These are phyloP conservation scores for Anisodus acutangulus DNA, from an alignment of 257 asterid species.

Conservation along the genomic window DNA sequence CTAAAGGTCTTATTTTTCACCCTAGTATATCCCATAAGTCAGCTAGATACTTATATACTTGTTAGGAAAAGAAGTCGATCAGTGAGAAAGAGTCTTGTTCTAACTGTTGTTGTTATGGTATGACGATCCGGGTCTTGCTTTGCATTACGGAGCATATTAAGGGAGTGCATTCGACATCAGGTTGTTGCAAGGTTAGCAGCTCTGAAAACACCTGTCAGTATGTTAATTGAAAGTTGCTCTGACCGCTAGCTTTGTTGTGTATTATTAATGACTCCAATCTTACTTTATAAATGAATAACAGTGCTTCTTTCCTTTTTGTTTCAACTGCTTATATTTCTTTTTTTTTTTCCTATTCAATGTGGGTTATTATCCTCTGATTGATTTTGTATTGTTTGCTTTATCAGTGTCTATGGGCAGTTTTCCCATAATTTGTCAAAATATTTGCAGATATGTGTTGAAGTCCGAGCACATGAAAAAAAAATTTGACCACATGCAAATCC, in stretches of 20 bases:
- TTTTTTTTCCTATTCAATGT: constrained; percentile 6
- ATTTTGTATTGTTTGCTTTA: constrained; percentile 22
- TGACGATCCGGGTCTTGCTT: constrained; percentile 69
- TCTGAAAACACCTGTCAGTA: neutral
- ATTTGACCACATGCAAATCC: constrained; percentile 78
- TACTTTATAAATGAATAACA: neutral
- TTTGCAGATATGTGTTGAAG: constrained; percentile 66
- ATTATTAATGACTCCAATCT: neutral
- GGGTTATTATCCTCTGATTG: neutral
- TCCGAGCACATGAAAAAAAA: constrained; percentile 69
- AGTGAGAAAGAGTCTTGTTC: neutral
- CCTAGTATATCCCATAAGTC: neutral
- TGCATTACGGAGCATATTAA: constrained; percentile 88
- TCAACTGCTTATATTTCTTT: neutral
- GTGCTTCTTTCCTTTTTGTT: constrained; percentile 3
- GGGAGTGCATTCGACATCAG: constrained; percentile 93
- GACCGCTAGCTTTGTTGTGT: neutral
- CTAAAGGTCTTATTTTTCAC: neutral
- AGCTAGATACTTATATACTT: neutral
- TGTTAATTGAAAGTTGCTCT: neutral
- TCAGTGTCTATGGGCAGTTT: constrained; percentile 10
- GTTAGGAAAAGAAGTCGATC: neutral
- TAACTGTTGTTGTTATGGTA: constrained; percentile 46
- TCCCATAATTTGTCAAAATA: constrained; percentile 20
- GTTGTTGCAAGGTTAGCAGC: constrained; percentile 70